Evolutionary conservation across 345 rosid genomes (phyloP), one percentile per base, ranked within the genome.

Genomic region (Eucalyptus urophylla): DNA sequence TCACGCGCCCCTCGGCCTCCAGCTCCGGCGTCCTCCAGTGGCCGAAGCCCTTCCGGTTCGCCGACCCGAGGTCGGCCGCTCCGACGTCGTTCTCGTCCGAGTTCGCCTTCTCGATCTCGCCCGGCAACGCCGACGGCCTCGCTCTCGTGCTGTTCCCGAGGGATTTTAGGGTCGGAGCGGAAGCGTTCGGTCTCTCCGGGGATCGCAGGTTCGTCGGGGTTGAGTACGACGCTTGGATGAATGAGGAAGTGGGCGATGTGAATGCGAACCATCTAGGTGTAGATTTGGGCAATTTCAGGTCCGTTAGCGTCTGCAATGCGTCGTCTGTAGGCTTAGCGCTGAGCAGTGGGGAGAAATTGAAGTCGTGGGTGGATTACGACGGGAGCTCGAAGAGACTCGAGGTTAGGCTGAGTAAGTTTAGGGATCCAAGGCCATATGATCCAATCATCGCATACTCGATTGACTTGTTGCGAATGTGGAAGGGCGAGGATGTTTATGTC

Each of bases 351-450:
- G 91, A 92, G 86, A 92, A 88, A 31, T 54, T 94, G 89, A 93
- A 89, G 87, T 91, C 95, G 7, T 95, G 97, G 95, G 72, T 94
- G 58, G 94, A 94, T 89, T 95, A 93, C 87, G 94, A 94, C 89
- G 90, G 94, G 40, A 91, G 88, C 87, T 93, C 93, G 25, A 94
- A 91, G 88, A 89, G 90, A 86, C 89, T 95, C 65, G 94, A 93
- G 89, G 86, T 94, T 89, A 91, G 95, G 89, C 87, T 95, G 87
- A 87, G 94, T 89, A 90, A 89, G 90, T 91, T 90, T 17, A 83
- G 89, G 53, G 93, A 91, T 9, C 87, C 87, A 8, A 93, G 94
- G 80, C 96, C 95, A 16, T 87, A 58, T 65, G 87, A 87, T 86
- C 95, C 96, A 4, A 11, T 93, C 56, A 86, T 93, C 45, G 90